Evolutionary conservation across 164 flowering plant species (phyloP).

Genomic region (Cinnamomum micranthum): DNA sequence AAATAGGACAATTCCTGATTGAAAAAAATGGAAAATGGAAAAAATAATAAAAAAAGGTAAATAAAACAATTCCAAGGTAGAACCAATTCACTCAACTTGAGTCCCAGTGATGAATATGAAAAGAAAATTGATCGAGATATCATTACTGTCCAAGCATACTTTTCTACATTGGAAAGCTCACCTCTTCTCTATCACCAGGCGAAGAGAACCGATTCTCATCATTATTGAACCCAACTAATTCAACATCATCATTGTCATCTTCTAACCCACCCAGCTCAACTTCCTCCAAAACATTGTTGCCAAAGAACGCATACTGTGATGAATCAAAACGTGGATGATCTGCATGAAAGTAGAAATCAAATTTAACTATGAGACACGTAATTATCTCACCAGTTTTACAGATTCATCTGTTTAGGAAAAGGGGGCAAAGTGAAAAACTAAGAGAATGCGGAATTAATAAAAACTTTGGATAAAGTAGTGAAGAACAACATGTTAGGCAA

Average conservation of each 20-base stretch:
- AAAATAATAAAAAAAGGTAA: too few relatives aligned
- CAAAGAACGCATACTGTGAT: constrained; percentile 72
- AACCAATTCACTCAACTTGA: too few relatives aligned
- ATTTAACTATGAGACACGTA: not conserved
- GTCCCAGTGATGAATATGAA: too few relatives aligned
- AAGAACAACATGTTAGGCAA: too few relatives aligned
- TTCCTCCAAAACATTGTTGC: constrained; percentile 43
- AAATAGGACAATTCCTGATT: too few relatives aligned
- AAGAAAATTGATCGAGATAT: too few relatives aligned
- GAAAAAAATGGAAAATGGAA: too few relatives aligned
- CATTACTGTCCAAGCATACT: not conserved
- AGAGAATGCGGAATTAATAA: too few relatives aligned
- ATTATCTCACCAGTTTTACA: not conserved
- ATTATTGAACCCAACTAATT: constrained; percentile 28
- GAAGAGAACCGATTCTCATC: constrained; percentile 41
- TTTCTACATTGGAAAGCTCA: constrained; percentile 5
- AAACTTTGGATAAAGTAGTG: too few relatives aligned
- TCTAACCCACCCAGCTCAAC: constrained; percentile 65
- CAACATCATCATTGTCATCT: constrained; percentile 32
- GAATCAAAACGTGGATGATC: constrained; percentile 48
- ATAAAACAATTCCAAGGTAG: too few relatives aligned
- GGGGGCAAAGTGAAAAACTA: not conserved
- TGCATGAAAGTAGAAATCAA: constrained; percentile 16
- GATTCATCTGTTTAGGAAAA: not conserved
- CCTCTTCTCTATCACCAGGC: constrained; percentile 47